phyloP scores from a whole-genome alignment of 768 basidiomycete species.

The Mycena floridula region DNA sequence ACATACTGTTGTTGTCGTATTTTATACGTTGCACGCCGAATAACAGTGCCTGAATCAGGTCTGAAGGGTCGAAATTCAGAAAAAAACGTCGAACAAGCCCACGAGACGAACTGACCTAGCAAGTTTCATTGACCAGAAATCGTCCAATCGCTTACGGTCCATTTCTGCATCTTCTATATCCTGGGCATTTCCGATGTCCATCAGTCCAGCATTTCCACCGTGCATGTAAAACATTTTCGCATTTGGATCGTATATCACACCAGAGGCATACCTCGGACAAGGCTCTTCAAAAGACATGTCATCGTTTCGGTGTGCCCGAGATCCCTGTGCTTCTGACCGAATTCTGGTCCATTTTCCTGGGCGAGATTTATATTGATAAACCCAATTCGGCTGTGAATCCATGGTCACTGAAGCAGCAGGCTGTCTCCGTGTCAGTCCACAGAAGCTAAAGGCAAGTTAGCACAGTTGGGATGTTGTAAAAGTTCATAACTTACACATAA shows the following conservation, averaged over 20 bases:
- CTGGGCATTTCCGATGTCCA: slow-evolving; percentile 7
- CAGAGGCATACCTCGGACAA: slow-evolving; percentile 67
- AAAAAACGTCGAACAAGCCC: not conserved
- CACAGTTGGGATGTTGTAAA: not conserved
- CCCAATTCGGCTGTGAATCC: slow-evolving; percentile 54
- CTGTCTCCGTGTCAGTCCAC: slow-evolving; percentile 46
- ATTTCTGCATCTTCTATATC: slow-evolving; percentile 10
- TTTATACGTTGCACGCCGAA: slow-evolving; percentile 55
- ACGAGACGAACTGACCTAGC: slow-evolving; percentile 46
- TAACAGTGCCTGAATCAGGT: slow-evolving; percentile 54
- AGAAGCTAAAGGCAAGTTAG: slow-evolving; percentile 40
- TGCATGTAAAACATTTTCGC: slow-evolving; percentile 60
- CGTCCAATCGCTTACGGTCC: slow-evolving; percentile 52
- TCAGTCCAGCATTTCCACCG: slow-evolving; percentile 66
- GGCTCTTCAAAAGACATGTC: slow-evolving; percentile 32
- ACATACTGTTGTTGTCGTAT: slow-evolving; percentile 72
- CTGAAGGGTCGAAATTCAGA: slow-evolving; percentile 29
- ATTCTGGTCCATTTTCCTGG: slow-evolving; percentile 67
- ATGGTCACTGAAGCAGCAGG: slow-evolving; percentile 32
- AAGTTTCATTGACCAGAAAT: slow-evolving; percentile 74
- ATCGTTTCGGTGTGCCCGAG: slow-evolving; percentile 6
- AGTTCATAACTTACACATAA: slow-evolving; percentile 46
- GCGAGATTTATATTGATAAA: slow-evolving; percentile 53
- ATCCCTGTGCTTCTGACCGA: slow-evolving; percentile 25
- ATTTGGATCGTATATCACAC: slow-evolving; percentile 64